Evolutionary conservation across 1,284 basidiomycete genomes (phyloP), one percentile per base, ranked within the genome.

Genomic region (Marasmius sp.): DNA sequence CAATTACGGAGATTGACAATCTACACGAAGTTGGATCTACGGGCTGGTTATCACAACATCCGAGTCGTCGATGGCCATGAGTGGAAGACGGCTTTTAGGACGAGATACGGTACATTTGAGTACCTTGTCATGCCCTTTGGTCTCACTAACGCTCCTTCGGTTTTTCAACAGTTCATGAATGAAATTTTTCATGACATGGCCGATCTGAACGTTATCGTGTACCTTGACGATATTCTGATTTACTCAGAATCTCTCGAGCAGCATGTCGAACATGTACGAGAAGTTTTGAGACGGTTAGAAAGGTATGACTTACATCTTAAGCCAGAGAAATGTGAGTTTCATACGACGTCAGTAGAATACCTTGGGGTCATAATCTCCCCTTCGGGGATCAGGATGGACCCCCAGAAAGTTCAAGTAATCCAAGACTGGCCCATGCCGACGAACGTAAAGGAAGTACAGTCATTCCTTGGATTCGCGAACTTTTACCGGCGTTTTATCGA

Each of bases 271-370:
- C 66, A 73, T 53, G 71, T 66, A 45, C 9, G 50, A 7, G 50
- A 50, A 57, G 77, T 83, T 2, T 68, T 84, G 6, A 41, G 71
- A 14, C 55, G 69, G 3, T 71, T 84, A 0, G 50, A 67, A 0
- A 51, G 70, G 5, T 55, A 73, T 52, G 55, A 67, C 0, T 69
- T 82, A 1, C 79, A 67, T 64, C 62, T 72, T 3, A 77, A 77
- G 37, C 64, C 73, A 0, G 68, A 74, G 33, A 82, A 83, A 63
- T 80, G 79, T 64, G 64, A 72, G 48, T 81, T 78, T 62, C 62
- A 72, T 59, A 54, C 36, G 20, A 33, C 16, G 11, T 34, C 52
- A 2, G 55, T 62, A 51, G 37, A 41, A 22, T 47, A 57, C 45
- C 20, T 54, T 3, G 54, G 54, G 3, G 54, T 56, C 1, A 41